A percentile compares a stretch with the other conserved stretches of the same genome.
Evolutionary conservation across 176 grass and related monocot genomes (phyloP).

Genomic region (Rhynchospora breviuscula): DNA sequence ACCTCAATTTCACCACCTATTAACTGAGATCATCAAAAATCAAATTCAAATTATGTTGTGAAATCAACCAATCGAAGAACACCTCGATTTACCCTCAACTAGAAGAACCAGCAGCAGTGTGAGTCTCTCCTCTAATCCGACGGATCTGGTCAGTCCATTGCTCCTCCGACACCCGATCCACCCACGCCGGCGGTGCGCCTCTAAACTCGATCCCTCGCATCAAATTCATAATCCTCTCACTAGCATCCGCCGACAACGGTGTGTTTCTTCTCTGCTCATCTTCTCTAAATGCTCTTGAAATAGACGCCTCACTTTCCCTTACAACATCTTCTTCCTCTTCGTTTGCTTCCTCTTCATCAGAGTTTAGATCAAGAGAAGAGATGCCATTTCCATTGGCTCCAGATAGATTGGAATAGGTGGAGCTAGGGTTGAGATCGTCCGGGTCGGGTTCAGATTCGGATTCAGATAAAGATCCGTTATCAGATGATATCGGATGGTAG

Average conservation of each 20-base stretch:
- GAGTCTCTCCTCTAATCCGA: background rate
- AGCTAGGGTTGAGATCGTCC: background rate
- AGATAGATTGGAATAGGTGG: background rate
- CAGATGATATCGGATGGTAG: constrained; percentile 3
- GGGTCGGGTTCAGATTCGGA: constrained; percentile 13
- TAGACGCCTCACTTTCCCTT: background rate
- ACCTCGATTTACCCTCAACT: background rate
- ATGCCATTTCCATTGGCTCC: constrained; percentile 20
- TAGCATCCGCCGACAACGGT: background rate
- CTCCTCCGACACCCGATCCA: constrained; percentile 14
- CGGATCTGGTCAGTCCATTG: constrained; percentile 7
- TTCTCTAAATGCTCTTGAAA: background rate
- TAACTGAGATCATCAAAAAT: background rate
- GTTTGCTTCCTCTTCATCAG: background rate
- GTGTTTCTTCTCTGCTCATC: constrained; percentile 15
- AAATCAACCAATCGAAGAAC: background rate
- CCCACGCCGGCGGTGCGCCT: constrained; percentile 3
- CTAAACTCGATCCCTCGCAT: constrained; percentile 24
- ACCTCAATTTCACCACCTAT: background rate
- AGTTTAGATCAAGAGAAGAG: constrained; percentile 22
- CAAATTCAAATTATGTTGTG: background rate
- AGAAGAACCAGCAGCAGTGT: constrained; percentile 6
- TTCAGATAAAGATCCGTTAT: constrained; percentile 19
- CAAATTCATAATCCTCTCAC: constrained; percentile 8
- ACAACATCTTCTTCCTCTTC: background rate